phyloP scores from a whole-genome alignment of 441 rosid species.

The Macaranga tanarius region DNA sequence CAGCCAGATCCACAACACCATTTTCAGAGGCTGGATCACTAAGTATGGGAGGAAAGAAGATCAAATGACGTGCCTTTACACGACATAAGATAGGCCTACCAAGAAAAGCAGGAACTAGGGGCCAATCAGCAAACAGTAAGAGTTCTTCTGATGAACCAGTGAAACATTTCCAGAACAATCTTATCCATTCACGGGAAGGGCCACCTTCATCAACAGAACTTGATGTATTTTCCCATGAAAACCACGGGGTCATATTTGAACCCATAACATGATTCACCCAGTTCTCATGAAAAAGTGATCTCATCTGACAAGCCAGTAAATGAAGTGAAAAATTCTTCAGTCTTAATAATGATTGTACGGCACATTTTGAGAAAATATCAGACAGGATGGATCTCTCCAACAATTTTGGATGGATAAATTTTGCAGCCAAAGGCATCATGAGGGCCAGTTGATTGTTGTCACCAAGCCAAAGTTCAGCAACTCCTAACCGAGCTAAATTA shows the following conservation, averaged over 20 bases:
- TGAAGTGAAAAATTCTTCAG: slow-evolving; percentile 72
- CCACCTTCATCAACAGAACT: slow-evolving; percentile 71
- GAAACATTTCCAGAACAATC: slow-evolving; percentile 88
- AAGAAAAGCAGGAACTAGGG: slow-evolving; percentile 93
- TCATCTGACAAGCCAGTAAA: slow-evolving; percentile 81
- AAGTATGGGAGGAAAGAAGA: slow-evolving; percentile 73
- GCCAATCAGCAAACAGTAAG: slow-evolving; percentile 88
- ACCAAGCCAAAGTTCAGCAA: slow-evolving; percentile 85
- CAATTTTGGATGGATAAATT: slow-evolving; percentile 79
- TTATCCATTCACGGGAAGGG: slow-evolving; percentile 93
- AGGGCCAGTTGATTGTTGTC: slow-evolving; percentile 81
- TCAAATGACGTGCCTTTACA: slow-evolving; percentile 71
- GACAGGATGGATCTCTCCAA: slow-evolving; percentile 71
- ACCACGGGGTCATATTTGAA: slow-evolving; percentile 80
- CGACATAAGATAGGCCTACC: slow-evolving; percentile 95
- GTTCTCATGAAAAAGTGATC: slow-evolving; percentile 67
- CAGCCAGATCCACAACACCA: slow-evolving; percentile 32
- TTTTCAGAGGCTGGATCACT: slow-evolving; percentile 38
- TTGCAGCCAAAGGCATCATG: slow-evolving; percentile 77
- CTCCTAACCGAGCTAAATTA: slow-evolving; percentile 68
- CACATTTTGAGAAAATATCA: slow-evolving; percentile 58
- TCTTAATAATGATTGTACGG: slow-evolving; percentile 58
- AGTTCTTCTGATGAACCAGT: slow-evolving; percentile 69
- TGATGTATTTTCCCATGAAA: slow-evolving; percentile 82
- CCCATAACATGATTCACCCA: slow-evolving; percentile 84